These are phyloP conservation scores for Setomelanomma holmii DNA, from an alignment of 2,329 filamentous ascomycete species.

Conservation along the genomic window DNA sequence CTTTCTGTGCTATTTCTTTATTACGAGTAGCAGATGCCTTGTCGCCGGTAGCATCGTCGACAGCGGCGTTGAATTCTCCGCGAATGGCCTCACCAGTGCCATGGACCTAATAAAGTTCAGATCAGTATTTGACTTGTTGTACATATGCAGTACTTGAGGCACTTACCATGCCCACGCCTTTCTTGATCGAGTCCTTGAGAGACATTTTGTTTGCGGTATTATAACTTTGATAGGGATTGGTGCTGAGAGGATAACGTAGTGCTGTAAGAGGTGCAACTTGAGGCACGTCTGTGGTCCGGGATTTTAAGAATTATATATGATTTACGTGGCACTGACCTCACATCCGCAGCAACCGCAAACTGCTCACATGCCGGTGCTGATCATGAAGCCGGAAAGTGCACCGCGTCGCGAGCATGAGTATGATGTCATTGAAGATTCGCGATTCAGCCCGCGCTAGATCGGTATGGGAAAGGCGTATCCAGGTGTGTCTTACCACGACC, in stretches of 20 bases:
- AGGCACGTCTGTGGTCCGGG: neutral
- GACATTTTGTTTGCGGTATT: conserved; percentile 27
- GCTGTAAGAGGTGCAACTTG: neutral
- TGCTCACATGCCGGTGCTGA: conserved; percentile 12
- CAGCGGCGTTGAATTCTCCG: conserved; percentile 46
- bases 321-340: conserved; percentile 5
- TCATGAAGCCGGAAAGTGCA: conserved; percentile 16
- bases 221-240: neutral
- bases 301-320: neutral
- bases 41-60: conserved; percentile 44
- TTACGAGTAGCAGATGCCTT: conserved; percentile 37
- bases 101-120: too few relatives aligned
- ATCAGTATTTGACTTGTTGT: too few relatives aligned
- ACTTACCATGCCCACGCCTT: conserved; percentile 42
- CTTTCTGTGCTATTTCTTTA: conserved; percentile 39
- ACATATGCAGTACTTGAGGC: too few relatives aligned
- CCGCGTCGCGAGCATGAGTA: conserved; percentile 3
- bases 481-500: neutral
- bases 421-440: neutral
- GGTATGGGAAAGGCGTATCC: neutral
- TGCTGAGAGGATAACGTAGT: conserved; percentile 8
- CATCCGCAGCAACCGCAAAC: conserved; percentile 1
- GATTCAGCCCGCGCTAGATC: neutral
- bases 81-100: conserved; percentile 50
- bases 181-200: conserved; percentile 40